Evolutionary conservation across 345 rosid genomes (phyloP), one percentile per base, ranked within the genome.

Genomic region (Brassica incana): DNA sequence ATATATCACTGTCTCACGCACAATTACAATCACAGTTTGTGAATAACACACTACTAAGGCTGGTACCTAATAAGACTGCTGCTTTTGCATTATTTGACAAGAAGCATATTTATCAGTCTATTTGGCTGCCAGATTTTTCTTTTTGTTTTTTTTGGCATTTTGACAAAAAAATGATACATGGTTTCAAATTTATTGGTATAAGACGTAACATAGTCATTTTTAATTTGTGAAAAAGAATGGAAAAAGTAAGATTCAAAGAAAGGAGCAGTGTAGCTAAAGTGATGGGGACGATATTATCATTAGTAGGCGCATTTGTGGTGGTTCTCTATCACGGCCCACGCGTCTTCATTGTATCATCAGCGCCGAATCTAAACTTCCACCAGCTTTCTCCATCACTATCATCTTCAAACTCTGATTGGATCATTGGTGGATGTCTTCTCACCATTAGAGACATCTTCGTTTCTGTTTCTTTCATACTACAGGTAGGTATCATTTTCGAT

Each of bases 381-480:
- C 84, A 77, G 60, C 83, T 64, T 36, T 69, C 86, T 14, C 79
- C 78, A 2, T 25, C 90, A 58, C 38, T 87, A 58, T 81, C 67
- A 40, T 85, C 93, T 0, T 64, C 91, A 11, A 61, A 81, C 6
- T 67, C 85, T 4, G 83, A 86, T 52, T 94, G 97, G 98, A 74
- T 90, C 14, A 60, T 89, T 27, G 98, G 97, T n/a, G 96, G 94
- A 3, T 25, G 85, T 66, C 87, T 89, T 29, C 90, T 94, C 15
- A 77, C 90, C 0, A 87, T 80, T 7, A 89, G 85, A 78, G 88
- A 90, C 58, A 77, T 87, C 3, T 78, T 92, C 0, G 71, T 87
- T 30, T 89, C 97, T 11, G 64, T 94, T 0, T 87, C 96, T 90
- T 89, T 87, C 85, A 86, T 94, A 70, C 88, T 94, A 61, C 91